Percentiles rank a stretch among this genome's conserved stretches.
These are phyloP conservation scores for Pascua sp. DNA, from an alignment of 1,284 basidiomycete genomes.

Conservation along the genomic window DNA sequence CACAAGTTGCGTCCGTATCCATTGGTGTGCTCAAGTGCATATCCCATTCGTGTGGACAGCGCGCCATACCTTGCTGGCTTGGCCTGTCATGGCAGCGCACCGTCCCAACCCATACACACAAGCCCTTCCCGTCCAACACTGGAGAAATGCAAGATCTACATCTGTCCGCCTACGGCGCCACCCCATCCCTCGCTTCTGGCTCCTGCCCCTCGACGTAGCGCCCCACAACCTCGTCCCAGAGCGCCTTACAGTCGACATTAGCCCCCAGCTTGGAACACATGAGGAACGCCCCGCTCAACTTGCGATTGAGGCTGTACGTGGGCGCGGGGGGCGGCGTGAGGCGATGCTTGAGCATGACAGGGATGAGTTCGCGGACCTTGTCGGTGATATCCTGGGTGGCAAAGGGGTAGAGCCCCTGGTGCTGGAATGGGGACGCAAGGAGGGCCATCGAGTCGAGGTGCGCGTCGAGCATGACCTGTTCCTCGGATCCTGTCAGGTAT, in stretches of 20 bases:
- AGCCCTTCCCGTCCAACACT: too few species aligned
- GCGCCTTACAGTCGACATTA: conserved; percentile 64
- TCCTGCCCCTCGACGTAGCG: conserved; percentile 5
- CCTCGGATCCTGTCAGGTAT: conserved; percentile 87
- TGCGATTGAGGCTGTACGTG: conserved; percentile 92
- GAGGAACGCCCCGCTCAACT: conserved; percentile 89
- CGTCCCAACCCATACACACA: too few species aligned
- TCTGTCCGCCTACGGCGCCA: too few species aligned
- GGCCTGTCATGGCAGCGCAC: too few species aligned
- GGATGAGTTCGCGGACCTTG: conserved; percentile 63
- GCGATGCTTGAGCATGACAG: conserved; percentile 83
- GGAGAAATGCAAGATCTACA: too few species aligned
- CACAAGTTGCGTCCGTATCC: too few species aligned
- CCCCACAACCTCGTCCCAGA: conserved; percentile 62
- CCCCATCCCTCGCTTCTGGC: neutral
- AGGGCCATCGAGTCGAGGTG: conserved; percentile 81
- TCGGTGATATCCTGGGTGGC: conserved; percentile 48
- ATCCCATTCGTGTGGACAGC: too few species aligned
- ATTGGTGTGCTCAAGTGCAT: too few species aligned
- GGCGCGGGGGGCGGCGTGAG: conserved; percentile 89
- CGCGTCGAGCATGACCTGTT: conserved; percentile 78
- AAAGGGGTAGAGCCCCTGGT: conserved; percentile 42
- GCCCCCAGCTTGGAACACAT: conserved; percentile 80
- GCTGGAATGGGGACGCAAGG: conserved; percentile 42
- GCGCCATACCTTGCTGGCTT: too few species aligned